Percentiles rank a stretch among this genome's conserved stretches.
Evolutionary conservation across 495 filamentous ascomycete species (phyloP).

Genomic region (Cenococcum geophilum): DNA sequence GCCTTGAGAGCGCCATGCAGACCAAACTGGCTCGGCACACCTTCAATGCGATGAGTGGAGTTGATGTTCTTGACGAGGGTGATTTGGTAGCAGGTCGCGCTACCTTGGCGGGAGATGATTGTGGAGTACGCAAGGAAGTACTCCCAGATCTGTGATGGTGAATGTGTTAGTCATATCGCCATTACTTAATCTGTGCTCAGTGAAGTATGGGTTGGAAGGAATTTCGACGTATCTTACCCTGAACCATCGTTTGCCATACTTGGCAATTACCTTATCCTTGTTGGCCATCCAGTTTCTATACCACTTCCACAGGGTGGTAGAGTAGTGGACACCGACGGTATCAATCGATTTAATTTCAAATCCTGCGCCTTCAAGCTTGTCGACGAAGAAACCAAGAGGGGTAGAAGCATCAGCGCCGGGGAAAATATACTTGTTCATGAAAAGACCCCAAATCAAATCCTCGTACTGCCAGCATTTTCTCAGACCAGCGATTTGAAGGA

Average conservation of each 20-base stretch:
- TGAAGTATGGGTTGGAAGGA: not conserved
- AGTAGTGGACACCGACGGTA: constrained; percentile 94
- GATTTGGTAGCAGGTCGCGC: constrained; percentile 94
- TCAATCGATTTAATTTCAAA: constrained; percentile 74
- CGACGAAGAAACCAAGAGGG: constrained; percentile 66
- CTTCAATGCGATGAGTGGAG: constrained; percentile 88
- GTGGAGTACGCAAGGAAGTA: constrained; percentile 93
- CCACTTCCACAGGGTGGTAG: constrained; percentile 95
- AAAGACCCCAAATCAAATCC: constrained; percentile 80
- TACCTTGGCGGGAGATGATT: constrained; percentile 88
- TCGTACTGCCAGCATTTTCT: constrained; percentile 83
- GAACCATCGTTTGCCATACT: constrained; percentile 96
- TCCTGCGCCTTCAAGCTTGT: constrained; percentile 65
- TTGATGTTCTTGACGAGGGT: constrained; percentile 96
- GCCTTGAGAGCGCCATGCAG: constrained; percentile 61
- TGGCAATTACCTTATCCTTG: constrained; percentile 86
- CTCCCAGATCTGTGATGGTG: constrained; percentile 76
- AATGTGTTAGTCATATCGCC: not conserved
- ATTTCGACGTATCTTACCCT: constrained; percentile 58
- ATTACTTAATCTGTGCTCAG: no score
- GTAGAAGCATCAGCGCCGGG: constrained; percentile 81
- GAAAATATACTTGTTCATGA: constrained; percentile 93
- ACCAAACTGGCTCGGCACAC: constrained; percentile 66
- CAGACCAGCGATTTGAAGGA: constrained; percentile 77
- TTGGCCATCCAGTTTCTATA: constrained; percentile 99